Evolutionary conservation across 1,284 basidiomycete genomes (phyloP).

Genomic region (Thecaphora thlaspeos): DNA sequence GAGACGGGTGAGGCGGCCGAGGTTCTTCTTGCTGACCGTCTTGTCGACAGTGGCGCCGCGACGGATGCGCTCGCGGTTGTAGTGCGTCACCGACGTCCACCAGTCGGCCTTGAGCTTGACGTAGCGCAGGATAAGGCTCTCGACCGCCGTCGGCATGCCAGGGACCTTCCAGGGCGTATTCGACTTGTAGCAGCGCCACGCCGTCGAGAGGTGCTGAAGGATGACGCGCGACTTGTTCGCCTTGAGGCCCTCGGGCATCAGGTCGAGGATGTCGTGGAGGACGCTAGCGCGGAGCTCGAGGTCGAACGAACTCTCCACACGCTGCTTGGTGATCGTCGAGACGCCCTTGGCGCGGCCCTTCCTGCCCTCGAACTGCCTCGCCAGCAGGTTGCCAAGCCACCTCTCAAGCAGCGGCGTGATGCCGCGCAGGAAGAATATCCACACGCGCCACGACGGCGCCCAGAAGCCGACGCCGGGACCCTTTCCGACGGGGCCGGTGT

Average conservation of each 20-base stretch:
- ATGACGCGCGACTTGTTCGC: slow-evolving; percentile 99
- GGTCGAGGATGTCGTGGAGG: slow-evolving; percentile 88
- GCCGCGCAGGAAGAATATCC: slow-evolving; percentile 99
- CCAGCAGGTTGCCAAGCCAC: slow-evolving; percentile 96
- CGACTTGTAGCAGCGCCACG: slow-evolving; percentile 96
- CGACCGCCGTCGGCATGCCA: slow-evolving; percentile 95
- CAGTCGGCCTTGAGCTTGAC: slow-evolving; percentile 99
- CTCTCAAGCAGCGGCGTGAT: slow-evolving; percentile 95
- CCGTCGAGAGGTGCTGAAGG: slow-evolving; percentile 92
- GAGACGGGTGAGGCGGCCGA: slow-evolving; percentile 79
- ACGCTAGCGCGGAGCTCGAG: slow-evolving; percentile 95
- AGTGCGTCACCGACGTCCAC: slow-evolving; percentile 93
- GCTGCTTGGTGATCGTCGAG: slow-evolving; percentile 92
- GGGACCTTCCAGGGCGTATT: slow-evolving; percentile 98
- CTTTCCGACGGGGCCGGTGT: slow-evolving; percentile 98
- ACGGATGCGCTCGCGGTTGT: slow-evolving; percentile 89
- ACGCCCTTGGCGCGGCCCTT: slow-evolving; percentile 78
- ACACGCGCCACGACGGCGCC: slow-evolving; percentile 99
- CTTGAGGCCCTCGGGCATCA: slow-evolving; percentile 98
- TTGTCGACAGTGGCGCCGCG: slow-evolving; percentile 99
- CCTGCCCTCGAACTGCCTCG: slow-evolving; percentile 92
- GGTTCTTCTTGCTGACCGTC: slow-evolving; percentile 94
- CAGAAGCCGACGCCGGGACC: slow-evolving; percentile 99
- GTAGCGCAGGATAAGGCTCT: slow-evolving; percentile 97
- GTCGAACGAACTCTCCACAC: slow-evolving; percentile 98